Percentiles rank a stretch among this genome's conserved stretches.
Evolutionary conservation across 495 filamentous ascomycete genomes (phyloP).

Genomic region (Cercophora samala): DNA sequence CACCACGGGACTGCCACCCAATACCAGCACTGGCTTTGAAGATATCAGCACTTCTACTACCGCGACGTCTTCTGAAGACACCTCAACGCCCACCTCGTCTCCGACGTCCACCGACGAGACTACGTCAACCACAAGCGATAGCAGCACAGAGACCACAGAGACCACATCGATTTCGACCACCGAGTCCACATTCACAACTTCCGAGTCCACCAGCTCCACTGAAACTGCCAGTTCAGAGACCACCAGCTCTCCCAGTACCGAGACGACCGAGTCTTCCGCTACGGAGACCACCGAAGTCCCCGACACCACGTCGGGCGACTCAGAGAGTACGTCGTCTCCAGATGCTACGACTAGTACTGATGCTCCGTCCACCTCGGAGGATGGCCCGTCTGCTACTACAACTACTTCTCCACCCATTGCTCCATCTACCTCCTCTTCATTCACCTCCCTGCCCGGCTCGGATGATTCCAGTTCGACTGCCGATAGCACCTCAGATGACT

Average conservation of each 20-base stretch:
- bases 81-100: neutral
- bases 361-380: neutral
- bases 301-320: constrained; percentile 1
- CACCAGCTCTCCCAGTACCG: neutral
- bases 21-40: constrained; percentile 24
- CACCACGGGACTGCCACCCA: constrained; percentile 26
- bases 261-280: neutral
- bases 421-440: neutral
- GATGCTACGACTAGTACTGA: neutral
- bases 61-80: constrained; percentile 18
- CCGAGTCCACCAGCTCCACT: neutral
- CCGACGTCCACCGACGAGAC: constrained; percentile 3
- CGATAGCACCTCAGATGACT: neutral
- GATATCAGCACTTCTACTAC: constrained; percentile 21
- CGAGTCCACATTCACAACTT: neutral
- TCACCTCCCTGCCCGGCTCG: neutral
- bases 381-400: neutral
- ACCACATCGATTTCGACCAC: neutral
- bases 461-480: neutral
- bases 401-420: neutral
- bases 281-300: constrained; percentile 1
- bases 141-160: neutral
- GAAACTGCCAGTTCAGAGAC: constrained; percentile 3
- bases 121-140: constrained; percentile 2
- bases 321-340: constrained; percentile 5